Percentiles rank a stretch among this genome's conserved stretches.
Evolutionary conservation across 768 basidiomycete species (phyloP).

Genomic region (Phaffia tasmanica): DNA sequence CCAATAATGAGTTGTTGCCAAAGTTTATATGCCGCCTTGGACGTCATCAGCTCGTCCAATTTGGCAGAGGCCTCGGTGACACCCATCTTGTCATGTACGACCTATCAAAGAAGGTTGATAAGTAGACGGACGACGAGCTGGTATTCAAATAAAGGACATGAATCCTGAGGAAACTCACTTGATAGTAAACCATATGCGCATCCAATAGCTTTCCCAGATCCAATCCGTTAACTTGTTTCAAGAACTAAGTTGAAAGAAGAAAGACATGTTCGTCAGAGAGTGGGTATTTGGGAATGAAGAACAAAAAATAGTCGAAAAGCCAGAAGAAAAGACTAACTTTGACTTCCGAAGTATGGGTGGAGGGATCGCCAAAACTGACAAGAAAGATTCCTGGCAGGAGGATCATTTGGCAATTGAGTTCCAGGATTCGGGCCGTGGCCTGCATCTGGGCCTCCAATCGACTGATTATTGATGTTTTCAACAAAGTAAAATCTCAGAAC

Average conservation of each 20-base stretch:
- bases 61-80: slow-evolving; percentile 60
- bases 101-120: slow-evolving; percentile 35
- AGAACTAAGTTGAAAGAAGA: slow-evolving; percentile 39
- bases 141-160: not conserved
- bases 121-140: not conserved
- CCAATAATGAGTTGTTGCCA: slow-evolving; percentile 59
- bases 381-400: slow-evolving; percentile 57
- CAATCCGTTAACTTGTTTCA: slow-evolving; percentile 42
- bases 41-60: slow-evolving; percentile 62
- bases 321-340: slow-evolving; percentile 38
- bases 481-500: slow-evolving; percentile 50
- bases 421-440: slow-evolving; percentile 76
- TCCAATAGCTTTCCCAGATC: slow-evolving; percentile 67
- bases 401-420: slow-evolving; percentile 72
- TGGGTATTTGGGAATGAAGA: not conserved
- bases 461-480: slow-evolving; percentile 14
- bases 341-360: slow-evolving; percentile 68
- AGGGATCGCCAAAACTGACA: slow-evolving; percentile 67
- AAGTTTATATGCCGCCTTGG: slow-evolving; percentile 45
- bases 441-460: slow-evolving; percentile 84
- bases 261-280: not conserved
- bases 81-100: slow-evolving; percentile 69
- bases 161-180: slow-evolving; percentile 40
- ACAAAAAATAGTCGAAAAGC: not conserved
- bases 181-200: slow-evolving; percentile 61